These are phyloP conservation scores for Penicillium canescens DNA, from an alignment of 495 filamentous ascomycete genomes.

Conservation along the genomic window DNA sequence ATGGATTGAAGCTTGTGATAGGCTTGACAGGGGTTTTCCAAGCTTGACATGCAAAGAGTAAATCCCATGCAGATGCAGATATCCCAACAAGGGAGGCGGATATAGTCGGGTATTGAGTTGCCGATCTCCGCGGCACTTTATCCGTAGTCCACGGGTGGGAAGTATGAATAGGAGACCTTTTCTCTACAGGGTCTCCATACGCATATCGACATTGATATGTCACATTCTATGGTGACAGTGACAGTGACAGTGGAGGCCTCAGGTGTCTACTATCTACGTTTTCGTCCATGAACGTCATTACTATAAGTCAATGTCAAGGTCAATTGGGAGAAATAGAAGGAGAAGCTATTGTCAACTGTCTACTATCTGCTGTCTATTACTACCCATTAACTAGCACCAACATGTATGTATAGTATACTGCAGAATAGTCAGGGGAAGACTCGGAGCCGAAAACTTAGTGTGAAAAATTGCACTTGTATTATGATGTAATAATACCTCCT, in stretches of 20 bases:
- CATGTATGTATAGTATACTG: no score
- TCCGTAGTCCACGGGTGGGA: no score
- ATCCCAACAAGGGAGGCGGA: conserved; percentile 21
- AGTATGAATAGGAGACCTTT: no score
- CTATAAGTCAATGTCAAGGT: not conserved
- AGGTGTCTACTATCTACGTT: conserved; percentile 4
- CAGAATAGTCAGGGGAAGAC: not conserved
- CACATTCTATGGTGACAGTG: conserved; percentile 9
- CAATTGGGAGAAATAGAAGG: not conserved
- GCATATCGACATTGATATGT: no score
- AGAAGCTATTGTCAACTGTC: no score
- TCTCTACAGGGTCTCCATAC: no score
- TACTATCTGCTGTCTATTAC: no score
- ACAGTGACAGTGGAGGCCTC: conserved; percentile 12
- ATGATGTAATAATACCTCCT: conserved; percentile 4
- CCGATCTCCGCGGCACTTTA: conserved; percentile 20
- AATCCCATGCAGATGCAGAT: conserved; percentile 5
- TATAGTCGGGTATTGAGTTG: conserved; percentile 15
- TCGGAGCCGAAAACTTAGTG: conserved; percentile 7
- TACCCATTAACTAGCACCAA: no score
- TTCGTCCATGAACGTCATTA: conserved; percentile 18
- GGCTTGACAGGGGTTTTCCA: conserved; percentile 10
- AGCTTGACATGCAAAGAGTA: conserved; percentile 7
- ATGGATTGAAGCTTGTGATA: not conserved
- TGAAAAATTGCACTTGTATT: conserved; percentile 4